Base-by-base conservation (phyloP, 2,329 filamentous ascomycete species). In the Neopestalotiopsis sp. region DNA sequence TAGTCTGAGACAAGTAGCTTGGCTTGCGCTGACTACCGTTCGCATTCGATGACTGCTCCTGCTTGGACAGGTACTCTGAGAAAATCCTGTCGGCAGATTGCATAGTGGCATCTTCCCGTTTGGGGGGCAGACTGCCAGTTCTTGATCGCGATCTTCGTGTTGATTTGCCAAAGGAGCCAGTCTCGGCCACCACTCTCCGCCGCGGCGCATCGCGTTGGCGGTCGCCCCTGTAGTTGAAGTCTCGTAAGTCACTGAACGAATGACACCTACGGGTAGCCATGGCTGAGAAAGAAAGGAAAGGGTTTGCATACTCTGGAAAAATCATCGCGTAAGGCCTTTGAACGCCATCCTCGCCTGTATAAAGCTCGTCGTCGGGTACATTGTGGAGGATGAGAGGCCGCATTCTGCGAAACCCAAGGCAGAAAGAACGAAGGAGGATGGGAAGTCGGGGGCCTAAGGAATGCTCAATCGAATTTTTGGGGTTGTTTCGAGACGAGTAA, bases 91-190 rank as follows among this genome's bases (percentile, higher is more conserved):
- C 89, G 69, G 89, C 89, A 12, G 85, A 88, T 68, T 87, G 84
- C 73, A 89, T 83, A 2, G 88, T 91, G 20, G 88, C 88, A 76
- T 91, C 89, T 77, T 91, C 89, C 72, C 85, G 85, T 75, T 85
- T 84, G 45, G 88, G 83, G 42, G 86, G 85, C 10, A 85, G 70
- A 62, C 76, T 91, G 70, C 86, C 88, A 4, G 88, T 90, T 72
- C 88, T 85, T 34, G 88, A 90, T 73, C 89, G 85, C 61, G 89
- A 90, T 70, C 89, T 84, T 63, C 89, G 84, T 59, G 86, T 90
- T n/a, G 89, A 90, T 77, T 90, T 90, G 69, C 89, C 89, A 78
- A 91, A 91, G 3, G 89, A 89, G 56, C 89, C 89, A 2, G 88
- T 86, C 77, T 91, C 89, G 68, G 88, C 83, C n/a, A 85, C 83